Evolutionary conservation across 495 filamentous ascomycete genomes (phyloP).

Genomic region (Daldinia concentrica): DNA sequence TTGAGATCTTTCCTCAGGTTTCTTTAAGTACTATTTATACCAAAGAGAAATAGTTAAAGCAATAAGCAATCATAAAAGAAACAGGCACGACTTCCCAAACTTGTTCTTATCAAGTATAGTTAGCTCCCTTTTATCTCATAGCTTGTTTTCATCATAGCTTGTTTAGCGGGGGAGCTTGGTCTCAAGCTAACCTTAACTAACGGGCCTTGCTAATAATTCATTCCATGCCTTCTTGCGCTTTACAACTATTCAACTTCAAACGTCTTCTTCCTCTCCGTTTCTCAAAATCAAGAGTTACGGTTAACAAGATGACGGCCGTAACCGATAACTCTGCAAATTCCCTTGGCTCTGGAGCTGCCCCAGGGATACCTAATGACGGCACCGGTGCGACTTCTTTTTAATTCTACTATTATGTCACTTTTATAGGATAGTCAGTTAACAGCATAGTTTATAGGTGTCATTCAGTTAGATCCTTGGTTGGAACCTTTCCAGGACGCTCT

Average conservation of each 20-base stretch:
- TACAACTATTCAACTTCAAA: background rate
- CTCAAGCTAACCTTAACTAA: slow-evolving; percentile 14
- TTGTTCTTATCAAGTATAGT: slow-evolving; percentile 21
- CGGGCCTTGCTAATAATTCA: background rate
- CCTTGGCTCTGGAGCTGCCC: slow-evolving; percentile 46
- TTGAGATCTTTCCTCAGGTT: background rate
- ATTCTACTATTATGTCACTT: background rate
- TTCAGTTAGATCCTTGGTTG: slow-evolving; percentile 90
- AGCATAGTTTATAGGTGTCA: slow-evolving; percentile 68
- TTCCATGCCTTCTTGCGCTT: slow-evolving; percentile 6
- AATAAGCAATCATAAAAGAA: slow-evolving; percentile 7
- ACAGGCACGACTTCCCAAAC: background rate
- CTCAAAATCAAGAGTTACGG: slow-evolving; percentile 18
- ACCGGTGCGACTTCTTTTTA: slow-evolving; percentile 50
- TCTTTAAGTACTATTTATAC: background rate
- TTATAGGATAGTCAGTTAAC: slow-evolving; percentile 25
- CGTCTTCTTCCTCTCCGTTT: background rate
- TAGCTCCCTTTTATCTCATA: slow-evolving; percentile 30
- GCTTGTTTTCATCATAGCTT: slow-evolving; percentile 18
- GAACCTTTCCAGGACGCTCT: slow-evolving; percentile 82
- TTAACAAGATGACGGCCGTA: slow-evolving; percentile 48
- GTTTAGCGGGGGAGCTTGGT: slow-evolving; percentile 35
- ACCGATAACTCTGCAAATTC: slow-evolving; percentile 54
- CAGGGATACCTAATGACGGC: slow-evolving; percentile 56
- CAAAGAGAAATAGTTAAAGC: background rate